Percentiles rank a stretch among this genome's conserved stretches.
These are phyloP conservation scores for Trypanosoma platydactyli DNA, from an alignment of 208 protist genomes.

Conservation along the genomic window DNA sequence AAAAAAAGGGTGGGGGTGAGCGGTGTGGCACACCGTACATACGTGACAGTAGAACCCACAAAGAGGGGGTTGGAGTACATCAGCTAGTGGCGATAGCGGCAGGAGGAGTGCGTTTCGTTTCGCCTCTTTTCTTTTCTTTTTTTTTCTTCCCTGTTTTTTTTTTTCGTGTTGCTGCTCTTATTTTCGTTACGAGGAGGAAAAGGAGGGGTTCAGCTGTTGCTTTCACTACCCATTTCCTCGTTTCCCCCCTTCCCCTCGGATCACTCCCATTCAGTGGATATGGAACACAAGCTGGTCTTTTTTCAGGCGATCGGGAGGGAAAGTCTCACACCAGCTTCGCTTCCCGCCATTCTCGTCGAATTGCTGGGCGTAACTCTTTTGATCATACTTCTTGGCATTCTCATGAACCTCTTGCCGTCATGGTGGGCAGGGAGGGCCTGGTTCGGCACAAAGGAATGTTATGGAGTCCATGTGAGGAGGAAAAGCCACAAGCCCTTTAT, in stretches of 20 bases:
- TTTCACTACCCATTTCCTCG: neutral
- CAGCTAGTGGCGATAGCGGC: too few species aligned
- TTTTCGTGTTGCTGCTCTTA: neutral
- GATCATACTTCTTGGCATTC: slow-evolving; percentile 10
- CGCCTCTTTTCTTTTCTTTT: slow-evolving; percentile 14
- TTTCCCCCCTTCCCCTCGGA: neutral
- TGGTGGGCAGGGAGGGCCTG: slow-evolving; percentile 5
- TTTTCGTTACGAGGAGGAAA: neutral
- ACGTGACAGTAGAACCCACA: too few species aligned
- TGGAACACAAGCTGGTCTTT: slow-evolving; percentile 13
- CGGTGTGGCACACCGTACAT: too few species aligned
- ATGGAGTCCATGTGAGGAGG: too few species aligned
- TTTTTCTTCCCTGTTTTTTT: slow-evolving; percentile 11
- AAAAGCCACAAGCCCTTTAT: neutral
- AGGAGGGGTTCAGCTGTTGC: too few species aligned
- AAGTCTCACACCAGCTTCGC: neutral
- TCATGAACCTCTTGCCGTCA: slow-evolving; percentile 4
- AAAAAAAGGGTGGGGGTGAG: neutral
- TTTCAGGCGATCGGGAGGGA: slow-evolving; percentile 27
- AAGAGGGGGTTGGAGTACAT: too few species aligned
- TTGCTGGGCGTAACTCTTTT: slow-evolving; percentile 9
- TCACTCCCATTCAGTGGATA: too few species aligned
- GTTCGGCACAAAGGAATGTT: neutral
- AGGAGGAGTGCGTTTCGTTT: too few species aligned
- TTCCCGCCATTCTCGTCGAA: slow-evolving; percentile 1